Base-by-base conservation (phyloP, 2,329 filamentous ascomycete species). In the Nectriaceae sp. region DNA sequence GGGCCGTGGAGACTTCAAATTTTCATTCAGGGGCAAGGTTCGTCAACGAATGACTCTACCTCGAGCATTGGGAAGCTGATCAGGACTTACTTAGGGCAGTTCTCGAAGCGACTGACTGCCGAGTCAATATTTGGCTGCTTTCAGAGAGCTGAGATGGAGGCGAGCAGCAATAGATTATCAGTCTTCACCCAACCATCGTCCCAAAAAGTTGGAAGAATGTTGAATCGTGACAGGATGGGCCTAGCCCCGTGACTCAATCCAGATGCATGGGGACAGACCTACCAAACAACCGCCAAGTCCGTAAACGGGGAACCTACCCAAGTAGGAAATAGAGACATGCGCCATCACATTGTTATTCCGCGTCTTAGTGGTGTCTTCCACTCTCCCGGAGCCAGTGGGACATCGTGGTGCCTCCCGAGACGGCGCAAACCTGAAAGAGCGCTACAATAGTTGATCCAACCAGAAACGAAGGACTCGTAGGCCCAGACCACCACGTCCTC, bases 231-330 rank as follows among this genome's bases (percentile, higher is more conserved):
- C n/a, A n/a, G n/a, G 16, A 11, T 29, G 37, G 6, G 46, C 40
- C 42, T 44, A 37, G 46, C 40, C 50, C 44, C 50, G 50, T 53
- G 50, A 53, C 44, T 35, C 40, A 47, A 47, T 47, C 50, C 33
- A 40, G 47, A 53, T 50, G 47, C 50, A 46, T 45, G 47, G 22
- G 22, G 37, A 47, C 50, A 11, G 33, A 36, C n/a, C 33, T 40
- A 40, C 36, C 41, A 31, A 16, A 35, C 43, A 20, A 39, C n/a
- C 20, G 41, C 50, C 40, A 47, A 53, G 43, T 26, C 29, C 11
- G 39, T 29, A 16, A 24, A 44, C 42, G 46, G 42, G 39, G 46
- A 49, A 35, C 13, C 31, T 45, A 35, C 33, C 33, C 33, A 36
- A 36, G 13, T n/a, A 19, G 33, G 33, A 5, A 36, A 36, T 36